A percentile compares a stretch with the other conserved stretches of the same genome.
Evolutionary conservation across 441 rosid genomes (phyloP).

Genomic region (Euphorbia celastroides): DNA sequence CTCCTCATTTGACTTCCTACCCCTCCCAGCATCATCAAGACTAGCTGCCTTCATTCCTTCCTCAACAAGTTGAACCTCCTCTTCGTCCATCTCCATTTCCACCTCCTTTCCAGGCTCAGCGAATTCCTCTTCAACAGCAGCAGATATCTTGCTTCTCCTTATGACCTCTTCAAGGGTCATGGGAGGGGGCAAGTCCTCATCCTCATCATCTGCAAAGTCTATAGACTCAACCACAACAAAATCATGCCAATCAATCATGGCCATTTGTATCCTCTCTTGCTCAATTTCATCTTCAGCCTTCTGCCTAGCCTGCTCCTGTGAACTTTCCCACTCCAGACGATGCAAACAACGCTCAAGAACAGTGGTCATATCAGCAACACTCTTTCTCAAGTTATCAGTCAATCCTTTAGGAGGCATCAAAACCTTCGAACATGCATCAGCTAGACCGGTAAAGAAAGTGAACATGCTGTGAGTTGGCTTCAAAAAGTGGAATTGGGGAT

Average conservation of each 20-base stretch:
- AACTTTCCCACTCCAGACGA: conserved; percentile 92
- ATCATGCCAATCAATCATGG: conserved; percentile 98
- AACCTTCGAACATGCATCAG: conserved; percentile 87
- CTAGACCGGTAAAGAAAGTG: conserved; percentile 76
- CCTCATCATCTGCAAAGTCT: conserved; percentile 95
- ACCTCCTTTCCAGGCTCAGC: conserved; percentile 88
- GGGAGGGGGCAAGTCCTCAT: conserved; percentile 82
- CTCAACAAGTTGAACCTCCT: conserved; percentile 91
- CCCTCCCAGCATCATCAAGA: conserved; percentile 46
- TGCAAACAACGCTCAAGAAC: conserved; percentile 89
- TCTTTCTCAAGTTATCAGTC: conserved; percentile 62
- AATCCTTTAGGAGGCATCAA: conserved; percentile 82
- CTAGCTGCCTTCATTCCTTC: conserved; percentile 90
- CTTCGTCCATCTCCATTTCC: conserved; percentile 99
- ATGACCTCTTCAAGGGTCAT: conserved; percentile 94
- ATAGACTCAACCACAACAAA: conserved; percentile 87
- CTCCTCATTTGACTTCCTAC: conserved; percentile 43
- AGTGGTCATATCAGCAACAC: conserved; percentile 65
- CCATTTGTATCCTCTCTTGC: conserved; percentile 93
- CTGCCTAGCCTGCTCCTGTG: conserved; percentile 91
- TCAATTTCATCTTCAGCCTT: conserved; percentile 94
- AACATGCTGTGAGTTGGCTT: conserved; percentile 97
- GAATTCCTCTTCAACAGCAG: conserved; percentile 67
- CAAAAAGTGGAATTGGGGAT: conserved; percentile 85
- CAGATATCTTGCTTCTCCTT: conserved; percentile 77